A percentile compares a stretch with the other conserved stretches of the same genome.
Evolutionary conservation across 2,329 filamentous ascomycete species (phyloP).

Genomic region (Microsporum audouinii): DNA sequence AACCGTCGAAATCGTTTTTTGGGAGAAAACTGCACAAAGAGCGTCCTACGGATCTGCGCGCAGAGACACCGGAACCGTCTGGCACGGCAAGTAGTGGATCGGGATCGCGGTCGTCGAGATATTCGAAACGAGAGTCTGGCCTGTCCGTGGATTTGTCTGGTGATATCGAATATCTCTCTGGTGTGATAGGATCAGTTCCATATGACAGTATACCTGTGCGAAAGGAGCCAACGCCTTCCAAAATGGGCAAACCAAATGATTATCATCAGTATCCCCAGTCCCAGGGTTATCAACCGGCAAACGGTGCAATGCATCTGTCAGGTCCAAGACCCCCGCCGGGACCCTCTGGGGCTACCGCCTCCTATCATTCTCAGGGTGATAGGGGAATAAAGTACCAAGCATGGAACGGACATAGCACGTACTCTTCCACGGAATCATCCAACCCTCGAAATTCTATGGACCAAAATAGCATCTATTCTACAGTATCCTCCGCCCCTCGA

Average conservation of each 20-base stretch:
- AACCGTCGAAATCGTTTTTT: conserved; percentile 76
- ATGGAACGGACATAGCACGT: conserved; percentile 56
- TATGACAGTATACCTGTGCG: conserved; percentile 62
- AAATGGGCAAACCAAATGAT: conserved; percentile 69
- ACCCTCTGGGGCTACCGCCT: conserved; percentile 48
- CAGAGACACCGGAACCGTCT: conserved; percentile 43
- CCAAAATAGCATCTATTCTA: conserved; percentile 53
- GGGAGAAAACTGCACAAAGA: conserved; percentile 67
- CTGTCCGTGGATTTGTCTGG: conserved; percentile 59
- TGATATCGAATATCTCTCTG: conserved; percentile 62
- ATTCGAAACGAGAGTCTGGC: conserved; percentile 59
- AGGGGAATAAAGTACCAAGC: conserved; percentile 62
- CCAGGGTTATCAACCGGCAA: conserved; percentile 43
- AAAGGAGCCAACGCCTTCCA: conserved; percentile 61
- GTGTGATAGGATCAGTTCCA: conserved; percentile 76
- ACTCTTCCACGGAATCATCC: conserved; percentile 44
- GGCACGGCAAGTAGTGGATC: conserved; percentile 47
- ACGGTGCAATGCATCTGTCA: conserved; percentile 46
- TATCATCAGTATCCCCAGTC: conserved; percentile 82
- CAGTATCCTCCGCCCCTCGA: conserved; percentile 47
- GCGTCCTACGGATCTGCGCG: conserved; percentile 44
- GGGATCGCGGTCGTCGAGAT: conserved; percentile 60
- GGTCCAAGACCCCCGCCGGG: conserved; percentile 51
- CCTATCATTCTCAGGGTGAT: conserved; percentile 60
- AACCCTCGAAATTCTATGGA: conserved; percentile 50